Evolutionary conservation across 1,284 basidiomycete species (phyloP), one percentile per base, ranked within the genome.

Genomic region (Boletus hoseneyae): DNA sequence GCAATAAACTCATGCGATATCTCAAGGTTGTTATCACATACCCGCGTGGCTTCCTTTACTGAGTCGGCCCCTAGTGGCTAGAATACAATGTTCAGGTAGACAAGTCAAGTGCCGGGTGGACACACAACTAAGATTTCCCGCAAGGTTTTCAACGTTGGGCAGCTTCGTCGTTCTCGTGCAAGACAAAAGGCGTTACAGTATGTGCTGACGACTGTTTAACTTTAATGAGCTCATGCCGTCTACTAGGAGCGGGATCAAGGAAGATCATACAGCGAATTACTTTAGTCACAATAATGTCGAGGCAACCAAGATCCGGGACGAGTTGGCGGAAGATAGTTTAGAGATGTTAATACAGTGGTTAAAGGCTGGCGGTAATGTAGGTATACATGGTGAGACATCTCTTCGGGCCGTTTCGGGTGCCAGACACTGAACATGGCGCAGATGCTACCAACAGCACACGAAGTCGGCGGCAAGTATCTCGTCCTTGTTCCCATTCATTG

Each of bases 81-180:
- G 97, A 99, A 70, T 99, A 98, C 70, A 85, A 96, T 57, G 97
- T 99, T 52, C 92, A 97, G 75, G 93, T 84, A 57, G 39, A 58
- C 35, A 42, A 6, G 10, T 13, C 12, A 32, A 38, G 27, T 19
- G 12, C 19, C 4, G 4, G 18, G 25, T 12, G 29, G 12, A 35
- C 37, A 18, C 34, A 18, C 34, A 30, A 37, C 60, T 53, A 39
- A 54, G 30, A 19, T 48, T 29, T 25, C 42, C 27, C 19, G n/a
- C 34, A 51, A 92, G 87, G 90, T 99, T 1, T 99, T 99, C 77
- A 99, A 99, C 65, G 97, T 98, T 29, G 97, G 97, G 5, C 96
- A 99, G 68, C 75, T 98, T 18, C 82, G 96, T 42, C 83, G 96
- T 25, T 90, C 89, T 1, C 84, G 93, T 56, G 95, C 95, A 5